These are phyloP conservation scores for Hymenoscyphus linearis DNA, from an alignment of 2,329 filamentous ascomycete genomes.

Conservation along the genomic window DNA sequence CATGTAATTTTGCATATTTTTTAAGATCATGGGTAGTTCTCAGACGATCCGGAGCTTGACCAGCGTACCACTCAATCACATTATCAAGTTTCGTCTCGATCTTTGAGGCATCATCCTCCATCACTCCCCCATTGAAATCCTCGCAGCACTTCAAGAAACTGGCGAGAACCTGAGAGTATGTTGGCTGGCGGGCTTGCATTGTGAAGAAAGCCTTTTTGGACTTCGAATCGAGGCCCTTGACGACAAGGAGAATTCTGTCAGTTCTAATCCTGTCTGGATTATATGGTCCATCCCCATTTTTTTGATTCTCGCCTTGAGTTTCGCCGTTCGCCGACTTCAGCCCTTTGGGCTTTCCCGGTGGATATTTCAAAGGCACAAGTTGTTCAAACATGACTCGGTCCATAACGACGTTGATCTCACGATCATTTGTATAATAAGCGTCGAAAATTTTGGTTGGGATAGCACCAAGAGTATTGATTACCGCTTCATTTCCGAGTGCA, in stretches of 20 bases:
- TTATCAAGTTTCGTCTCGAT: constrained; percentile 65
- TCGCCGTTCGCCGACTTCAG: constrained; percentile 58
- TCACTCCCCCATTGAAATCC: constrained; percentile 80
- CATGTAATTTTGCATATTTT: constrained; percentile 87
- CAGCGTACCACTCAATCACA: constrained; percentile 67
- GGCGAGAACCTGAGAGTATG: constrained; percentile 66
- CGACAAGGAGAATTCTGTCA: constrained; percentile 76
- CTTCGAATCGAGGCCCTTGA: constrained; percentile 69
- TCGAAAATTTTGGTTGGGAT: constrained; percentile 84
- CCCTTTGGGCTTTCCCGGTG: constrained; percentile 58
- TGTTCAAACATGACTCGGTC: constrained; percentile 83
- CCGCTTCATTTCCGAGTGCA: constrained; percentile 71
- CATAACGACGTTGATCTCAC: constrained; percentile 76
- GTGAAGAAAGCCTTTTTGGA: constrained; percentile 86
- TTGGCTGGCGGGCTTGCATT: constrained; percentile 72
- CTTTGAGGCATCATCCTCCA: constrained; percentile 63
- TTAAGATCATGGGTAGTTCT: constrained; percentile 72
- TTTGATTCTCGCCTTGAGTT: constrained; percentile 44
- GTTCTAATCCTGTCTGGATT: constrained; percentile 74
- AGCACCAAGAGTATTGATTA: constrained; percentile 68
- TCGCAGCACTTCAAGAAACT: constrained; percentile 82
- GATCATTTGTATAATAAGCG: constrained; percentile 84
- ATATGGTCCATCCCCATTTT: constrained; percentile 39
- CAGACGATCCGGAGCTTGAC: constrained; percentile 69
- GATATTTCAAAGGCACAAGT: constrained; percentile 84